Evolutionary conservation across 305 asterid genomes (phyloP).

Genomic region (Rubia tinctorum): DNA sequence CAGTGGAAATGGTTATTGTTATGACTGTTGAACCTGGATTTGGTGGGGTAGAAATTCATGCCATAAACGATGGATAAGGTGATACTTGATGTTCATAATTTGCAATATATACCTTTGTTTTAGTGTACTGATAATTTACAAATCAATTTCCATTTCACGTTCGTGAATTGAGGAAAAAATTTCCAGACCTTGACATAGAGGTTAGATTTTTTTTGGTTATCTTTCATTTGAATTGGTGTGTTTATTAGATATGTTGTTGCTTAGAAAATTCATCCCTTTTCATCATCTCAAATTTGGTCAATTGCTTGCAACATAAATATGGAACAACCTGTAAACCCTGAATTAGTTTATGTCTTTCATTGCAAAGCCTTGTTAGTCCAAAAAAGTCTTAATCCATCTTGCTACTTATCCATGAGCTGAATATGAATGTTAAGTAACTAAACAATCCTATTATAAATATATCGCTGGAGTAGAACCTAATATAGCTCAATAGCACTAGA

Average conservation of each 20-base stretch:
- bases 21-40: slow-evolving; percentile 99
- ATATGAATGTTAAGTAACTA: background rate
- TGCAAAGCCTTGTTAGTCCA: background rate
- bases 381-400: background rate
- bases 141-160: slow-evolving; percentile 5
- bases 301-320: background rate
- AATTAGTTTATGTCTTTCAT: background rate
- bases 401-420: background rate
- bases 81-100: background rate
- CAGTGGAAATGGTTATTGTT: slow-evolving; percentile 84
- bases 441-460: background rate
- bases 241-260: background rate
- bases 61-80: slow-evolving; percentile 39
- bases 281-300: background rate
- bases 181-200: no score
- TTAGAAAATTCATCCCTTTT: background rate
- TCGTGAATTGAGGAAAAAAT: no score
- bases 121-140: background rate
- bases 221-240: background rate
- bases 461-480: background rate
- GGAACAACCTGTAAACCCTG: background rate
- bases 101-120: background rate
- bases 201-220: background rate
- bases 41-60: slow-evolving; percentile 98
- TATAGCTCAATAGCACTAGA: background rate